Percentiles rank a stretch among this genome's conserved stretches.
Evolutionary conservation across 2,329 filamentous ascomycete genomes (phyloP).

Genomic region (Penicillium sp.): DNA sequence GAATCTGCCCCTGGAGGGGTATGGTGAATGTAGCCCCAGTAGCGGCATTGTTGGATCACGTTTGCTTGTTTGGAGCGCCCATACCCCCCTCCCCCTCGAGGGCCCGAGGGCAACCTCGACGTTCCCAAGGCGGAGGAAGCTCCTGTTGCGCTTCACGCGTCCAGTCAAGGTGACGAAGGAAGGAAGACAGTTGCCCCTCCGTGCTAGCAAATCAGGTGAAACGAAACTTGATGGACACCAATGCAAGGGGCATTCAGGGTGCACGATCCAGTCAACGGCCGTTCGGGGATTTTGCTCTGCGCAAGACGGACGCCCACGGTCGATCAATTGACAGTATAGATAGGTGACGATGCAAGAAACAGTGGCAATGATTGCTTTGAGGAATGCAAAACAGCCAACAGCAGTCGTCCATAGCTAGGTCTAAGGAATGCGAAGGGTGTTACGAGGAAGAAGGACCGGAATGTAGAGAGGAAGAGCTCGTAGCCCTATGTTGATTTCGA

Average conservation of each 20-base stretch:
- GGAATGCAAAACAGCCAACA: conserved; percentile 40
- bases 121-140: conserved; percentile 35
- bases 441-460: conserved; percentile 34
- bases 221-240: conserved; percentile 38
- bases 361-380: conserved; percentile 37
- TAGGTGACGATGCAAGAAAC: conserved; percentile 27
- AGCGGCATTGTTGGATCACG: conserved; percentile 42
- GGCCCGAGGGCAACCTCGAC: conserved; percentile 41
- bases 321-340: conserved; percentile 30
- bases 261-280: conserved; percentile 43
- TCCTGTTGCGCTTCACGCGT: conserved; percentile 38
- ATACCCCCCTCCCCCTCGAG: conserved; percentile 26
- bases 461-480: conserved; percentile 34
- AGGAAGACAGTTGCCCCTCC: conserved; percentile 37
- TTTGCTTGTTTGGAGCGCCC: conserved; percentile 35
- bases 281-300: conserved; percentile 41
- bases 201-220: conserved; percentile 45
- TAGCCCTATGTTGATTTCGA: conserved; percentile 21
- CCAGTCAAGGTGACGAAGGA: conserved; percentile 35
- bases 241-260: conserved; percentile 43
- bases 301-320: conserved; percentile 28
- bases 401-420: conserved; percentile 25
- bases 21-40: conserved; percentile 36
- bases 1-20: conserved; percentile 34
- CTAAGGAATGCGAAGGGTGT: conserved; percentile 39